Evolutionary conservation across 495 filamentous ascomycete species (phyloP).

Genomic region (Xylaria acuta): DNA sequence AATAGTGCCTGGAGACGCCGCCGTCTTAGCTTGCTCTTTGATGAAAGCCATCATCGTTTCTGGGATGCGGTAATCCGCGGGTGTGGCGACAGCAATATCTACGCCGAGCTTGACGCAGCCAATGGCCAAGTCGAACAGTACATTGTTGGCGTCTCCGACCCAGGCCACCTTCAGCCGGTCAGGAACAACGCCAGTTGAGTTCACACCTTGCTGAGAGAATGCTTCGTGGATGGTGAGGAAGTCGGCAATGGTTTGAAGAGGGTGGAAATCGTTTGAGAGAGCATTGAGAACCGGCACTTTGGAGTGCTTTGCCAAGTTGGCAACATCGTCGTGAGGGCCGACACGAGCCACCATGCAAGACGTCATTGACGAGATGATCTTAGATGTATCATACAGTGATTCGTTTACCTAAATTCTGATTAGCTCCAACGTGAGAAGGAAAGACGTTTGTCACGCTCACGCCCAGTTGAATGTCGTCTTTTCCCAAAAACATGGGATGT

Average conservation of each 20-base stretch:
- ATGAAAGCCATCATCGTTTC: constrained; percentile 72
- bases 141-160: constrained; percentile 97
- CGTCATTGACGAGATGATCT: constrained; percentile 91
- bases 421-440: constrained; percentile 19
- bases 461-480: constrained; percentile 93
- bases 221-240: constrained; percentile 87
- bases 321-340: constrained; percentile 80
- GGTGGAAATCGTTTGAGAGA: constrained; percentile 85
- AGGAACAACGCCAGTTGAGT: constrained; percentile 64
- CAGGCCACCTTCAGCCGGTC: constrained; percentile 89
- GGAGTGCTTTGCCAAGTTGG: constrained; percentile 77
- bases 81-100: constrained; percentile 84
- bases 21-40: constrained; percentile 60
- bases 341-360: constrained; percentile 90
- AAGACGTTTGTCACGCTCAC: constrained; percentile 52
- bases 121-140: constrained; percentile 90
- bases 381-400: constrained; percentile 84
- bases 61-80: constrained; percentile 80
- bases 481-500: constrained; percentile 94
- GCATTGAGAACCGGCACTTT: constrained; percentile 94
- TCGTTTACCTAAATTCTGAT: constrained; percentile 72
- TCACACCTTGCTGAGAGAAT: constrained; percentile 54
- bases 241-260: constrained; percentile 90
- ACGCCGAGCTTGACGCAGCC: constrained; percentile 86
- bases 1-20: constrained; percentile 67